A percentile compares a stretch with the other conserved stretches of the same genome.
phyloP scores from a whole-genome alignment of 116 monocot species.

The Dioscorea cayenensis region DNA sequence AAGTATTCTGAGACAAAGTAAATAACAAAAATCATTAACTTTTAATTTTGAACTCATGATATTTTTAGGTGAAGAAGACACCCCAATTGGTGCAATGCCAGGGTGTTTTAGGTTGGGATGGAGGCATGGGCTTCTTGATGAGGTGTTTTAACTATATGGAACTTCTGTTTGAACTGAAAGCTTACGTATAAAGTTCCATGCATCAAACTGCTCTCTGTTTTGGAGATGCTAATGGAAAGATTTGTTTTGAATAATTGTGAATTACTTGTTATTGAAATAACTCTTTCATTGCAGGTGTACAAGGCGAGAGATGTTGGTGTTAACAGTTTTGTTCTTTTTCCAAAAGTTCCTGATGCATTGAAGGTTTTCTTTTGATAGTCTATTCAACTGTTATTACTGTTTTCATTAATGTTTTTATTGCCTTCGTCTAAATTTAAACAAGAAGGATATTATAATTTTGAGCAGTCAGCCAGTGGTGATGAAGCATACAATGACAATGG shows the following conservation, averaged over 20 bases:
- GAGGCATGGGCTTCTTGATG: constrained; percentile 91
- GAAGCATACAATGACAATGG: constrained; percentile 99
- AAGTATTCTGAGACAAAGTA: not conserved
- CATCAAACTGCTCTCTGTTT: not conserved
- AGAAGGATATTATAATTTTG: not conserved
- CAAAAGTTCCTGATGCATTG: constrained; percentile 95
- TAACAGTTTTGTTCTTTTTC: constrained; percentile 90
- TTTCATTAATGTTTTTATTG: too few species aligned
- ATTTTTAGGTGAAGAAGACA: constrained; percentile 72
- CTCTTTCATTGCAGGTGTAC: constrained; percentile 55
- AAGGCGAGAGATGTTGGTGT: constrained; percentile 94
- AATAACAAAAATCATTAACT: not conserved
- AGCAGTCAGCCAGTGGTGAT: constrained; percentile 83
- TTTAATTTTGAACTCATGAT: not conserved
- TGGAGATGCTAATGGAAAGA: not conserved
- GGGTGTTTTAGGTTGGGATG: constrained; percentile 95
- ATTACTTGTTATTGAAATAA: not conserved
- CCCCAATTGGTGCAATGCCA: constrained; percentile 99
- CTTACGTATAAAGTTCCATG: not conserved
- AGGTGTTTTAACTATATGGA: constrained; percentile 33
- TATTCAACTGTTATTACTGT: too few species aligned
- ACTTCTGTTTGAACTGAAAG: not conserved
- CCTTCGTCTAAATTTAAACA: too few species aligned
- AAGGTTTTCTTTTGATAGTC: constrained; percentile 44
- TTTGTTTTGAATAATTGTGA: not conserved